Evolutionary conservation across 208 protist species (phyloP), one percentile per base, ranked within the genome.

Genomic region (Trypanosoma rangeli): DNA sequence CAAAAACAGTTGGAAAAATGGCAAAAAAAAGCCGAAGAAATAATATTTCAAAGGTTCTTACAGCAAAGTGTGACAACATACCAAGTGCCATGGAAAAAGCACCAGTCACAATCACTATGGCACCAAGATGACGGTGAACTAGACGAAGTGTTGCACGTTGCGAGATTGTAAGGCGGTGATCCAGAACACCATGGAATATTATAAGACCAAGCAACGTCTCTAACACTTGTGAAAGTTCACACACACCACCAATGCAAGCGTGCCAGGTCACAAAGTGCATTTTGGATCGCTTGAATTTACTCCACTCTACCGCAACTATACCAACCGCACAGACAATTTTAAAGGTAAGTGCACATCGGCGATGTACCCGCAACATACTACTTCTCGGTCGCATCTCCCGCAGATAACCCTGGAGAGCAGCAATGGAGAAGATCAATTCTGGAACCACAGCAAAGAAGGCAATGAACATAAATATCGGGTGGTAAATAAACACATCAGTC

Each of bases 231-330:
- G 50, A 54, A 60, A 59, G n/a, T 55, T 77, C 72, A 71, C 65
- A 77, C 3, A 71, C 28, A 42, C 16, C 52, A 22, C 72, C 72
- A 35, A 91, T 76, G 7, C 84, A 37, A 24, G 64, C 70, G 73
- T 91, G 85, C 22, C 68, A 80, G 8, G 80, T 79, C 12, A 16
- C 73, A 55, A 91, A 74, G 42, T 91, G 85, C 1, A 24, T 35
- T 29, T 81, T 77, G 3, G 63, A 64, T 28, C 74, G 68, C 15
- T 62, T 66, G 46, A 84, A 71, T 68, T 91, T 91, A 61, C 62
- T 74, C 76, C 81, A 88, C 76, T 88, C 83, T 26, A 88, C 64
- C 1, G 80, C 71, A 28, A 72, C 74, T 31, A 91, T 83, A 3
- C 85, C 85, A 55, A 63, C 35, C 13, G 72, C 60, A 12, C 77